Base-by-base conservation (phyloP, 441 rosid genomes). In the California macrophylla region DNA sequence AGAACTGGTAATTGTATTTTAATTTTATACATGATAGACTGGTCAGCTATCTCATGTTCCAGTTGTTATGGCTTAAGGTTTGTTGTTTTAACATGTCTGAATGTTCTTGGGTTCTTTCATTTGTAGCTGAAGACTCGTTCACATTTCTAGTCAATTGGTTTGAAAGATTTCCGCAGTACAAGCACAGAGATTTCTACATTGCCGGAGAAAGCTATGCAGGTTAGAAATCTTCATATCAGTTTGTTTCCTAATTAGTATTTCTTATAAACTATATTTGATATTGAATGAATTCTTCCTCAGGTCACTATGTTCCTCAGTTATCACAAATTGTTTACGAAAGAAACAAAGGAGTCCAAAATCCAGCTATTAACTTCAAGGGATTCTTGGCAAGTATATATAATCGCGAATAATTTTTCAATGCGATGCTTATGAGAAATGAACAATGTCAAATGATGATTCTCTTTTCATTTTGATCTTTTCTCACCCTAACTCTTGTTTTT, bases 121-220 rank as follows among this genome's bases (percentile, higher is more conserved):
- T 71, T 82, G 73, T 71, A 91, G 98, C 97, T 76, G 97, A 87
- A 83, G 97, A 94, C 83, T 72, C 97, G 18, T 91, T 88, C 74
- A 72, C 30, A 68, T 91, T 94, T 82, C 85, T 91, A 30, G 81
- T 88, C 74, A 84, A 83, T 64, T 94, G 98, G 98, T 79, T 91
- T 1, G 94, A 94, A 75, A 86, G 96, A 82, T 91, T 94, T 83
- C 97, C 97, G 0, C 92, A 86, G 61, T 94, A 94, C 87, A 91
- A 94, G 78, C 88, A 81, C 62, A 89, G 92, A 83, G 96, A 94
- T 25, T 90, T 94, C 85, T 91, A 90, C 84, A 85, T 94, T 77
- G 90, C 88, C 20, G 98, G 97, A 73, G 97, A 94, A 82, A 91
- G 98, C 81, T 94, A 93, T 75, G 96, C 90, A 82, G 97, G 98